Conservation (phyloP, 345 rosid species). For the Brassica napus region Da-Ae NC_063434.1:7831001-7831500, state of each 20-base stretch:
- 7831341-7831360: slow-evolving; percentile 86
- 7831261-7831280: background rate
- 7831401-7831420: background rate
- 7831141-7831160: slow-evolving; percentile 61
- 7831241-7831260: background rate
- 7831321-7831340: slow-evolving; percentile 65
- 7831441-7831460: background rate
- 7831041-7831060: background rate
- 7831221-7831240: background rate
- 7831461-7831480: slow-evolving; percentile 67
- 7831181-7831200: slow-evolving; percentile 98
- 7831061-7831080: background rate
- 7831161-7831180: slow-evolving; percentile 70
- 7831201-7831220: slow-evolving; percentile 97
- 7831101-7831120: slow-evolving; percentile 57
- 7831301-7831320: slow-evolving; percentile 59
- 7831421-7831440: background rate
- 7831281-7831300: slow-evolving; percentile 39
- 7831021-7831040: slow-evolving; percentile 38
- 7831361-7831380: slow-evolving; percentile 63
- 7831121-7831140: slow-evolving; percentile 57
- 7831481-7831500: slow-evolving; percentile 75
- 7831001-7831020: slow-evolving; percentile 69
- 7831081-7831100: background rate
- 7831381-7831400: background rate